phyloP scores from a whole-genome alignment of 306 rosid species.

The Fragaria nilgerrensis region DNA sequence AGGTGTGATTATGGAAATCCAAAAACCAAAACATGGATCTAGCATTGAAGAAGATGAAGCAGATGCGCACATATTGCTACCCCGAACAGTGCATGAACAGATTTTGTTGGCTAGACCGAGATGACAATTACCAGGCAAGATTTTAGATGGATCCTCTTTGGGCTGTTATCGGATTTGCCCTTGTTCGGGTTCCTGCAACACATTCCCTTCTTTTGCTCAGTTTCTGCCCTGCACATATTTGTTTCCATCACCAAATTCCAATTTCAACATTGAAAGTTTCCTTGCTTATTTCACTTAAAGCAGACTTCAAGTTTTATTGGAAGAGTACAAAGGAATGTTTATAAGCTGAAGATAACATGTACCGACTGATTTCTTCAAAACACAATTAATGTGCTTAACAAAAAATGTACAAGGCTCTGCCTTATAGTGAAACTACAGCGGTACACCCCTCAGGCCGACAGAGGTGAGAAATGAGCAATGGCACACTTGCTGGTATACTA shows the following conservation, averaged over 20 bases:
- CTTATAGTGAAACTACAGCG: neutral
- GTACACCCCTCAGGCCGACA: neutral
- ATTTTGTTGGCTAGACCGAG: too few species aligned
- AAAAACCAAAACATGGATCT: neutral
- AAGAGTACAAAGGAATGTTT: neutral
- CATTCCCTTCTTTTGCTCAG: neutral
- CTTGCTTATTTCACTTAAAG: neutral
- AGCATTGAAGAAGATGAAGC: neutral
- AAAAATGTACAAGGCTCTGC: neutral
- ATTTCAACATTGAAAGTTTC: neutral
- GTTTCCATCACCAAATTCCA: neutral
- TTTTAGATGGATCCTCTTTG: neutral
- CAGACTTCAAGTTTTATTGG: neutral
- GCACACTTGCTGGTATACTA: neutral
- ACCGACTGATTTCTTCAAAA: neutral
- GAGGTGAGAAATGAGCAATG: neutral
- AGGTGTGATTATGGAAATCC: neutral
- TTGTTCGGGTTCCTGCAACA: neutral
- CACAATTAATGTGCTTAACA: neutral
- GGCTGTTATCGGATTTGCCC: neutral
- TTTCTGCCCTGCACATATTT: neutral
- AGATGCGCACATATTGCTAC: neutral
- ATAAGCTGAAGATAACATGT: neutral
- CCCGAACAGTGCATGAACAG: neutral
- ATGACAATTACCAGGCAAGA: neutral